phyloP scores from a whole-genome alignment of 306 rosid species.

The Cicer arietinum region DNA sequence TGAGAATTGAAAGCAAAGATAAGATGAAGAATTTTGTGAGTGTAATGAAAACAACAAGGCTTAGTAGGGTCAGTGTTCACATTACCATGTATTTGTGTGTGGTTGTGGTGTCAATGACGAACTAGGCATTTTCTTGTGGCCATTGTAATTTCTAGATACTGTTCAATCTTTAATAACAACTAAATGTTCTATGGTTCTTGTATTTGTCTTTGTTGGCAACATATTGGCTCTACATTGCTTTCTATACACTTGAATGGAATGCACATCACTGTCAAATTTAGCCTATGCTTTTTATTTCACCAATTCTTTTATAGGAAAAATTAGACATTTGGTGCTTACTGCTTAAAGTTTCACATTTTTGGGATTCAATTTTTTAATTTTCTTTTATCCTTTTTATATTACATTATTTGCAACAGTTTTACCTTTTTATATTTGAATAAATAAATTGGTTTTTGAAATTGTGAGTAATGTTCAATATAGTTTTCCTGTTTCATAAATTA shows the following conservation, averaged over 20 bases:
- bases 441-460: too few species aligned
- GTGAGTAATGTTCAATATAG: too few species aligned
- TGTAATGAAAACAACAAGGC: slow-evolving; percentile 21
- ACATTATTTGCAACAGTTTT: too few species aligned
- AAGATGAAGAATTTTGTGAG: background rate
- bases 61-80: slow-evolving; percentile 5
- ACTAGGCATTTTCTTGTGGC: background rate
- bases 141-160: background rate
- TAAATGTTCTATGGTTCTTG: background rate
- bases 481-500: too few species aligned
- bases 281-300: background rate
- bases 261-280: too few species aligned
- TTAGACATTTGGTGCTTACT: too few species aligned
- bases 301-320: too few species aligned
- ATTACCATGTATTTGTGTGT: slow-evolving; percentile 1
- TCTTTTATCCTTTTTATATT: too few species aligned
- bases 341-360: too few species aligned
- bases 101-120: background rate
- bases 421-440: too few species aligned
- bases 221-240: background rate
- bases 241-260: too few species aligned
- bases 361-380: too few species aligned
- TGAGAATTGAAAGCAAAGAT: background rate
- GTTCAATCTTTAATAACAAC: background rate
- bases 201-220: background rate